Evolutionary conservation across 352 stramenopile species (phyloP).

Genomic region (Nothophytophthora sp.): DNA sequence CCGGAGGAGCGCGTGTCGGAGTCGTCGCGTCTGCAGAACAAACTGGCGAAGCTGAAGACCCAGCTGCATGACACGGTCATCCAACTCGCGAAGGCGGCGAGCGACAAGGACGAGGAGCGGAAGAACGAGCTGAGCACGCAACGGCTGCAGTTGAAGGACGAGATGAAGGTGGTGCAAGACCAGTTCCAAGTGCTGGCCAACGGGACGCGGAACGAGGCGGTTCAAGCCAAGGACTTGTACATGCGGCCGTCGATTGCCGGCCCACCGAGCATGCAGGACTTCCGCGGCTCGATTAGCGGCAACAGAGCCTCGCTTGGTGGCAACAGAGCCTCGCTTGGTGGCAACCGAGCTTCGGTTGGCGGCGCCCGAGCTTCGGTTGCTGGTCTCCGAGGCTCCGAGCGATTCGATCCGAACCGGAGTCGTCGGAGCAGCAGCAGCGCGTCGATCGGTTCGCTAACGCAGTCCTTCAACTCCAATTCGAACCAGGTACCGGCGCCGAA

Average conservation of each 20-base stretch:
- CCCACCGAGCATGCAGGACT: slow-evolving; percentile 21
- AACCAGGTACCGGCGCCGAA: slow-evolving; percentile 29
- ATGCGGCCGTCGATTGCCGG: slow-evolving; percentile 35
- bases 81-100: slow-evolving; percentile 57
- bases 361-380: slow-evolving; percentile 5
- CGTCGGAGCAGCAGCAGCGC: slow-evolving; percentile 57
- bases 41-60: slow-evolving; percentile 43
- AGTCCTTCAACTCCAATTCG: slow-evolving; percentile 58
- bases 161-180: slow-evolving; percentile 75
- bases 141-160: slow-evolving; percentile 67
- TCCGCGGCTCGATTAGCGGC: slow-evolving; percentile 21
- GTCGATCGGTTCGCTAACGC: slow-evolving; percentile 49
- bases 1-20: slow-evolving; percentile 44
- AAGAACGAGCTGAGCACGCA: slow-evolving; percentile 53
- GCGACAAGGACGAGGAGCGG: slow-evolving; percentile 48
- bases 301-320: slow-evolving; percentile 39
- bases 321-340: slow-evolving; percentile 17
- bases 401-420: slow-evolving; percentile 26
- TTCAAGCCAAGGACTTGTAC: slow-evolving; percentile 23
- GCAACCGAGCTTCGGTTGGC: slow-evolving; percentile 9
- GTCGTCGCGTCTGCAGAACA: slow-evolving; percentile 42
- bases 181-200: slow-evolving; percentile 44
- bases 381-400: slow-evolving; percentile 27
- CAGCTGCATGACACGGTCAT: slow-evolving; percentile 66
- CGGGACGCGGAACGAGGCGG: slow-evolving; percentile 27